Base-by-base conservation (phyloP, 768 basidiomycete species). In the Psilocybe tampanensis region DNA sequence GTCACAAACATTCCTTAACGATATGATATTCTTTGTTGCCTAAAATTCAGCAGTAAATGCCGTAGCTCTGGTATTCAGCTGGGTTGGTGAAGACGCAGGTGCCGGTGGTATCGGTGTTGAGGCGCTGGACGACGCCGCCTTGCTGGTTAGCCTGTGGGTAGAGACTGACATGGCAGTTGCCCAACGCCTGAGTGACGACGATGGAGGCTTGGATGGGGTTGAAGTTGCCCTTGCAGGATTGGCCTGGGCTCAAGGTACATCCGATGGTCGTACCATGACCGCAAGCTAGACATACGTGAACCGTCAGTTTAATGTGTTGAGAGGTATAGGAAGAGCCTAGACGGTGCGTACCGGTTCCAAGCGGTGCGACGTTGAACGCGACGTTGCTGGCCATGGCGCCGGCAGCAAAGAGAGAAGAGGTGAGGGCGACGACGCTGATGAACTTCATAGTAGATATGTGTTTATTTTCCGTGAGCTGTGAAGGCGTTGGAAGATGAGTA, bases 51-150 rank as follows among this genome's bases (percentile, higher is more conserved):
- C 49, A 51, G 19, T 11, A 51, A 8, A 51, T 51, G 18, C 49
- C 49, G 19, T 51, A 51, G 49, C 49, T 51, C 32, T 51, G 49
- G 34, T 51, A 51, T 33, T 51, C 49, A 3, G 49, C 49, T 17
- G 22, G 34, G 18, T 18, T 21, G 8, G 49, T 51, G 34, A 51
- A 51, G 15, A 51, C 22, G 36, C 49, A 51, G 6, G 49, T 39
- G 19, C 49, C 49, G 5, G 49, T 51, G 8, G 49, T 51, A n/a
- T 51, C 49, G 21, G 49, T 51, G 49, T 51, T 22, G 19, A 51
- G 36, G 34, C 49, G 36, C 32, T 51, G 49, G 19, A 51, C 22
- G 49, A 51, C 49, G 3, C 49, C 49, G 6, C 49, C 49, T n/a
- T 51, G 17, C 21, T 51, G 49, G 19, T 51, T 39, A 21, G 36